These are phyloP conservation scores for Gloeophyllum trabeum DNA, from an alignment of 768 basidiomycete species.

Conservation along the genomic window DNA sequence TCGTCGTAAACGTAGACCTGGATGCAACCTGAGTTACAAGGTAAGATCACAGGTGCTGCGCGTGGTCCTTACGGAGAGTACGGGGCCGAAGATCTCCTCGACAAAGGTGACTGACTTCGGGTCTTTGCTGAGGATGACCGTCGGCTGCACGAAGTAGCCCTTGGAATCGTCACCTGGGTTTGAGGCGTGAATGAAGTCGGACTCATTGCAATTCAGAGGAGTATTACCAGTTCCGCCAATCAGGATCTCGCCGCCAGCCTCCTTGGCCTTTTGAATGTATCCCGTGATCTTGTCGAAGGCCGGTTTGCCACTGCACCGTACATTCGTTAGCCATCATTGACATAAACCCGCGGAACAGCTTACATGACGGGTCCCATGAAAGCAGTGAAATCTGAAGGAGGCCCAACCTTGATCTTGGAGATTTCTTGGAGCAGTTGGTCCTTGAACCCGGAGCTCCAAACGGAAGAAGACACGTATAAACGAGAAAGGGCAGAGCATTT, in stretches of 20 bases:
- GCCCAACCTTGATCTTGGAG: conserved; percentile 79
- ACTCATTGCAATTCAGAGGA: not conserved
- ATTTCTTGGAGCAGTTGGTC: conserved; percentile 64
- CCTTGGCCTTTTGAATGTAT: conserved; percentile 82
- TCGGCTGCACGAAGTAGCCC: conserved; percentile 92
- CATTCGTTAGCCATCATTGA: not conserved
- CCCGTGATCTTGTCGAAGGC: conserved; percentile 81
- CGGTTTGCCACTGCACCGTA: conserved; percentile 49
- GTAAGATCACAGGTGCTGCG: not conserved
- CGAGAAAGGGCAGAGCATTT: conserved; percentile 95
- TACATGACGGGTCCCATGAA: conserved; percentile 98
- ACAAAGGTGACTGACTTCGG: conserved; percentile 82
- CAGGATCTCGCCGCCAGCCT: conserved; percentile 81
- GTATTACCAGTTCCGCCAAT: conserved; percentile 67
- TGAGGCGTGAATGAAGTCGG: not conserved
- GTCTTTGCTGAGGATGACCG: conserved; percentile 87
- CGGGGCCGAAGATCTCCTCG: conserved; percentile 97
- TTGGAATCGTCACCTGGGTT: conserved; percentile 70
- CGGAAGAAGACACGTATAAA: conserved; percentile 76
- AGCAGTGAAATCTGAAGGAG: conserved; percentile 62
- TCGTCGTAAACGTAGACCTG: conserved; percentile 88
- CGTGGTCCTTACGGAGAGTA: conserved; percentile 57
- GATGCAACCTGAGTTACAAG: not conserved
- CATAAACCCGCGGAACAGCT: conserved; percentile 9
- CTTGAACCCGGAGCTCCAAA: conserved; percentile 85